These are phyloP conservation scores for Pezicula neosporulosa DNA, from an alignment of 2,329 filamentous ascomycete genomes.

Conservation along the genomic window DNA sequence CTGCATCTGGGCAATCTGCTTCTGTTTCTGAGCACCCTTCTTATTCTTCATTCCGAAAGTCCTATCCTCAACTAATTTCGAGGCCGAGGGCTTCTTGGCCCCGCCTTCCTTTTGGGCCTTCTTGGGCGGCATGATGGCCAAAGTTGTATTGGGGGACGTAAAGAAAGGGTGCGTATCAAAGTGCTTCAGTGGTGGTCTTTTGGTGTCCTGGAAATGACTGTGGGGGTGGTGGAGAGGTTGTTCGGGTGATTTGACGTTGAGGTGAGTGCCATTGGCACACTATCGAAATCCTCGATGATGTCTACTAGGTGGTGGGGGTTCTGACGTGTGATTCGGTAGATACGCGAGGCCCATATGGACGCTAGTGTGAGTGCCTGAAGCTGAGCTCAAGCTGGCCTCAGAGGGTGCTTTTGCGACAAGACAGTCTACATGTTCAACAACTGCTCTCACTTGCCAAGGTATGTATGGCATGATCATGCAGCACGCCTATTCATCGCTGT, in stretches of 20 bases:
- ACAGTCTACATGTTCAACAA: constrained; percentile 8
- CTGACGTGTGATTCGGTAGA: constrained; percentile 12
- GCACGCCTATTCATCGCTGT: not conserved
- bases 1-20: constrained; percentile 80
- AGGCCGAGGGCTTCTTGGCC: constrained; percentile 51
- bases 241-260: constrained; percentile 9
- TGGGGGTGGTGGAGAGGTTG: constrained; percentile 11
- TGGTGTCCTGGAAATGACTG: constrained; percentile 23
- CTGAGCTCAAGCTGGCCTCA: constrained; percentile 31
- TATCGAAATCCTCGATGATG: constrained; percentile 12
- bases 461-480: not conserved
- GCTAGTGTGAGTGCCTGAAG: constrained; percentile 15
- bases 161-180: not conserved
- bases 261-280: constrained; percentile 4
- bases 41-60: constrained; percentile 99
- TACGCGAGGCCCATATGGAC: constrained; percentile 19
- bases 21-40: constrained; percentile 89
- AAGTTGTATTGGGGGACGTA: constrained; percentile 1
- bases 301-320: constrained; percentile 16
- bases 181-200: not conserved
- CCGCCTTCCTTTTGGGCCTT: constrained; percentile 46
- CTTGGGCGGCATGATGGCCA: constrained; percentile 70
- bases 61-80: constrained; percentile 74
- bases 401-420: constrained; percentile 6
- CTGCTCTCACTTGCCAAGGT: constrained; percentile 1